Base-by-base conservation (phyloP, 2,329 filamentous ascomycete genomes). In the Aspergillus intermedius region DNA sequence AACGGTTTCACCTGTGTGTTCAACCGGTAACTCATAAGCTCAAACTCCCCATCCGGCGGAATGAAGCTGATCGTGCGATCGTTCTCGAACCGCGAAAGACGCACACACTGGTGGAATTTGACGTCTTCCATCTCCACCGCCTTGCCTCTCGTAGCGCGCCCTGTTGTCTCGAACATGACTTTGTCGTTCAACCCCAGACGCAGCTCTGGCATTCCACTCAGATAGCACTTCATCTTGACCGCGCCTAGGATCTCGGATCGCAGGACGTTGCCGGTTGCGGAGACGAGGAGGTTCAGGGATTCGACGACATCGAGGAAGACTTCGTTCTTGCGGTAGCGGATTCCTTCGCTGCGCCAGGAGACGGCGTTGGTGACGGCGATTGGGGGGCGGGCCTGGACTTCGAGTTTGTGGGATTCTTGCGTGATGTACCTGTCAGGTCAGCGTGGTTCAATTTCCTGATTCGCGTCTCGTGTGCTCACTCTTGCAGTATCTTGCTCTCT, bases 51-150 rank as follows among this genome's bases (percentile, higher is more conserved):
- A 66, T 98, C 93, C 9, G 93, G 93, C 1, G 93, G 93, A 60
- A 98, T 97, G 71, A 98, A 98, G 66, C 89, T 95, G 73, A 98
- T 98, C 34, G 93, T 98, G 52, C 93, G 80, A 75, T 98, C 93
- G 71, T 97, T 98, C 71, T 98, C 93, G 73, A 98, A 98, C 57
- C 93, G 83, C 43, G 90, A 94, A 56, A 98, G 79, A 54, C 93
- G 84, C 55, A 98, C 93, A 66, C 93, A 98, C 70, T 98, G 93
- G 73, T 98, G 93, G 71, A 98, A 98, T 65, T 98, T 98, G 71
- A 98, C 93, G 61, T 98, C 93, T 65, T 98, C 93, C 93, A 98
- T 98, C 74, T 98, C 93, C 55, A 98, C 93, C 8, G 93, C 88
- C 73, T 98, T 98, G 52, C 93, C 93, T 62, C 93, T 78, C 37